Base-by-base conservation (phyloP, 108 stramenopile species). In the Discostella stelligeroides region DNA sequence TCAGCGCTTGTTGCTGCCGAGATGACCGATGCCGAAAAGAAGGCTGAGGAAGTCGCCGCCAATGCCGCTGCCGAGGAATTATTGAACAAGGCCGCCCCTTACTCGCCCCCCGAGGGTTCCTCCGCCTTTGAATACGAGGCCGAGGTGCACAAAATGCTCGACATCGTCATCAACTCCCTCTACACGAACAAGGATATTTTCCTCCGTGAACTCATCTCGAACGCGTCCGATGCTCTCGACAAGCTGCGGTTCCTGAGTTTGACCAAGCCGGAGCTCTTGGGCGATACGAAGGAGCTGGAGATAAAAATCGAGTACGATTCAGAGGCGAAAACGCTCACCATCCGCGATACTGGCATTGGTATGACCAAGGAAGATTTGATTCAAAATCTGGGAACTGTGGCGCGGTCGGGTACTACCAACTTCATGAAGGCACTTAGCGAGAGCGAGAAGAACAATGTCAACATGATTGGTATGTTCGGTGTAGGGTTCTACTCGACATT, bases 171-270 rank as follows among this genome's bases (percentile, higher is more conserved):
- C 73, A 99, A 99, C 83, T 97, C 96, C 17, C 92, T 99, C 40
- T 99, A 99, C 90, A 96, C 97, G 76, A 99, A 97, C 91, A 98
- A 97, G 75, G 98, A 99, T 50, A 87, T 98, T 43, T 97, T 96
- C 80, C 80, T 98, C 18, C 88, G 98, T 43, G 95, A 96, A 55
- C 73, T 99, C 25, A 98, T 99, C 66, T 97, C 96, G 61, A 98
- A 98, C 71, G 97, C 97, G n/a, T 93, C 93, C 29, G 99, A 98
- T 69, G 99, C 99, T 13, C 84, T 99, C 1, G 99, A 99, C 83
- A 99, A 99, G 84, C 88, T 98, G 39, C 92, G 99, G 13, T 99
- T 98, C 90, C 70, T 98, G 37, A 71, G 89, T 8, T 78, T 99
- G 29, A 90, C 96, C 41, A 86, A 96, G 40, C 80, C 91, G n/a